phyloP scores from a whole-genome alignment of 1,284 basidiomycete genomes.

The Caloboletus inedulis region DNA sequence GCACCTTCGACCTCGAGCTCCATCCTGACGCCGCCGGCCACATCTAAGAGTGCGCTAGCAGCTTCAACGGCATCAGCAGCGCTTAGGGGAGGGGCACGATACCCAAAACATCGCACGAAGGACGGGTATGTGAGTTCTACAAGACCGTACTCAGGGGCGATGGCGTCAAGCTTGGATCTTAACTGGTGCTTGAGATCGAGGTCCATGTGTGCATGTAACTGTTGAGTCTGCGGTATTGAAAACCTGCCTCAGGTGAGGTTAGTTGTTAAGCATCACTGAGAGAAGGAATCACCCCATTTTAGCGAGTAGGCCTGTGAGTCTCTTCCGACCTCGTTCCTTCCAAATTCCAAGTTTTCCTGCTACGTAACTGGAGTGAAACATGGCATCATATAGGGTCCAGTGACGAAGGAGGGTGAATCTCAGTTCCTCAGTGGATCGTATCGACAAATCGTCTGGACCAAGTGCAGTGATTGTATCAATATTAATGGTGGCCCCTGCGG shows the following conservation, averaged over 20 bases:
- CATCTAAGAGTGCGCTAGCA: slow-evolving; percentile 83
- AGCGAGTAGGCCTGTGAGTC: slow-evolving; percentile 87
- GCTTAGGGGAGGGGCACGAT: slow-evolving; percentile 80
- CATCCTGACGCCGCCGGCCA: slow-evolving; percentile 85
- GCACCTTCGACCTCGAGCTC: slow-evolving; percentile 86
- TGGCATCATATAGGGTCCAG: slow-evolving; percentile 97
- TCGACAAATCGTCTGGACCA: slow-evolving; percentile 76
- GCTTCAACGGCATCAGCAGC: slow-evolving; percentile 95
- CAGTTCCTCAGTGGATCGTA: slow-evolving; percentile 81
- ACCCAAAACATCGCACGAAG: slow-evolving; percentile 90
- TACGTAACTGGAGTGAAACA: slow-evolving; percentile 97
- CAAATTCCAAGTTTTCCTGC: slow-evolving; percentile 94
- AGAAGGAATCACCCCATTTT: slow-evolving; percentile 88
- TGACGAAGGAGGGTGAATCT: slow-evolving; percentile 95
- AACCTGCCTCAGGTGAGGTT: slow-evolving; percentile 52
- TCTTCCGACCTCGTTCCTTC: slow-evolving; percentile 90
- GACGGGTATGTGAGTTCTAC: slow-evolving; percentile 92
- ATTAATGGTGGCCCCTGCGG: slow-evolving; percentile 34
- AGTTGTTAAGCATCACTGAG: slow-evolving; percentile 8
- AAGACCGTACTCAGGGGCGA: slow-evolving; percentile 96
- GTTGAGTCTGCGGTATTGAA: slow-evolving; percentile 90
- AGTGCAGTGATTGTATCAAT: slow-evolving; percentile 50
- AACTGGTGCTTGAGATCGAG: slow-evolving; percentile 88
- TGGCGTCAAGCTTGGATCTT: slow-evolving; percentile 78
- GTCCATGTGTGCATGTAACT: slow-evolving; percentile 95